Conservation (phyloP, 179 eudicot genomes). For the Heliamphora pulchella region DNA sequence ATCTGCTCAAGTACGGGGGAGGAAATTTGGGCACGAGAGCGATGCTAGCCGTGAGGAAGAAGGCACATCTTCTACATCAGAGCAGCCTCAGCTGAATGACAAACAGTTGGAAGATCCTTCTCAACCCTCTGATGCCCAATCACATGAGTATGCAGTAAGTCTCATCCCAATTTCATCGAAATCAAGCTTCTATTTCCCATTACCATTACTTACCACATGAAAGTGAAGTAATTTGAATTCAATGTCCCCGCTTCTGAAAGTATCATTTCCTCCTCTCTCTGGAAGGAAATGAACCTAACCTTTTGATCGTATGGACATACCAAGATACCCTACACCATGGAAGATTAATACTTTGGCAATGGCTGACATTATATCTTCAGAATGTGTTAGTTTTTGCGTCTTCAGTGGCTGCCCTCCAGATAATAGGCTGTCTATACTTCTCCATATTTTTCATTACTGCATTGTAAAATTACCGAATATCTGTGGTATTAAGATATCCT, state of each 20-base stretch:
- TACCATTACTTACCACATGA: background rate
- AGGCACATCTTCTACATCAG: slow-evolving; percentile 49
- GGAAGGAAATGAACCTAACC: background rate
- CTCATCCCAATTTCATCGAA: slow-evolving; percentile 5
- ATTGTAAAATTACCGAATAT: too few species aligned
- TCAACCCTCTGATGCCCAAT: slow-evolving; percentile 38
- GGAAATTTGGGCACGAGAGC: slow-evolving; percentile 61
- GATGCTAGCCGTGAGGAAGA: slow-evolving; percentile 50
- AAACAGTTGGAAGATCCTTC: slow-evolving; percentile 46
- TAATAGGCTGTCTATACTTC: background rate
- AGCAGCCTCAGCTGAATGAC: slow-evolving; percentile 43
- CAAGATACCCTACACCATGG: too few species aligned
- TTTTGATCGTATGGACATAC: background rate
- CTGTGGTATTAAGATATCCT: too few species aligned
- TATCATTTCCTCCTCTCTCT: background rate
- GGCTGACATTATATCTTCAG: background rate
- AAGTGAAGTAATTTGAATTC: background rate
- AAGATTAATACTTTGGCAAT: background rate
- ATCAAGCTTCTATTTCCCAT: background rate
- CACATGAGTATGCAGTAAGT: slow-evolving; percentile 54
- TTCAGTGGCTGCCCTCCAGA: background rate
- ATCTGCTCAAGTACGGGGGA: slow-evolving; percentile 47
- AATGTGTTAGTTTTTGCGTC: background rate
- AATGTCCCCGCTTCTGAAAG: background rate
- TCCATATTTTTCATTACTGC: background rate